A percentile compares a stretch with the other conserved stretches of the same genome.
These are phyloP conservation scores for Schizothecium vesticola DNA, from an alignment of 495 filamentous ascomycete genomes.

Conservation along the genomic window DNA sequence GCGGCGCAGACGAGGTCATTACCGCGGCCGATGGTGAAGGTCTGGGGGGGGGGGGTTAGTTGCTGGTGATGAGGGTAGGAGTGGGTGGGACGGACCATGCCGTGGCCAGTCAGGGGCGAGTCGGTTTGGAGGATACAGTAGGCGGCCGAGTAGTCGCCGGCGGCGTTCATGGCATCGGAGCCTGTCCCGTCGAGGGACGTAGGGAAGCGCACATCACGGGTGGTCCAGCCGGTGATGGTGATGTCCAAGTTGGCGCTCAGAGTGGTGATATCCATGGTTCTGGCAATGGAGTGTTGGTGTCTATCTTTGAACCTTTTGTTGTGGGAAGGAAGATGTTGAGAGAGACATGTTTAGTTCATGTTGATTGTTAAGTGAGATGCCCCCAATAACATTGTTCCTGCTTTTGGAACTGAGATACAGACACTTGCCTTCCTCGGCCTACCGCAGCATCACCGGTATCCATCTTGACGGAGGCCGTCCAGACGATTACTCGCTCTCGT, in stretches of 20 bases:
- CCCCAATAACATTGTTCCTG: background rate
- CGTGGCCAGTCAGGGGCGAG: slow-evolving; percentile 66
- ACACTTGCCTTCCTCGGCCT: background rate
- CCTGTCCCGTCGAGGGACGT: slow-evolving; percentile 93
- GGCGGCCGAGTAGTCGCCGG: slow-evolving; percentile 86
- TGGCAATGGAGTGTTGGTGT: slow-evolving; percentile 24
- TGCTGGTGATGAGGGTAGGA: background rate
- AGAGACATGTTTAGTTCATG: background rate
- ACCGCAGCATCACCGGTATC: background rate
- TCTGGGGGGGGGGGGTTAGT: slow-evolving; percentile 42
- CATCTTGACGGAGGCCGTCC: background rate
- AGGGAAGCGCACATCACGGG: slow-evolving; percentile 86
- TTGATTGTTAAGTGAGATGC: background rate
- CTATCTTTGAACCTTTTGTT: background rate
- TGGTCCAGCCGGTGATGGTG: slow-evolving; percentile 74
- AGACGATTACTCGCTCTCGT: background rate
- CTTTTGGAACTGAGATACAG: background rate
- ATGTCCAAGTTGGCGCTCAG: slow-evolving; percentile 42
- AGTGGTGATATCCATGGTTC: background rate
- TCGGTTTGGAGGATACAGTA: slow-evolving; percentile 90
- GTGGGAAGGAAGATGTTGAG: background rate
- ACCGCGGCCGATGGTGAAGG: slow-evolving; percentile 93
- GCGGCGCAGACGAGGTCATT: slow-evolving; percentile 90
- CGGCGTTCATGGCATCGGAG: slow-evolving; percentile 95
- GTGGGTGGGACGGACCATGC: slow-evolving; percentile 59